A percentile compares a stretch with the other conserved stretches of the same genome.
These are phyloP conservation scores for Aureobasidium vineae DNA, from an alignment of 2,329 filamentous ascomycete genomes.

Conservation along the genomic window DNA sequence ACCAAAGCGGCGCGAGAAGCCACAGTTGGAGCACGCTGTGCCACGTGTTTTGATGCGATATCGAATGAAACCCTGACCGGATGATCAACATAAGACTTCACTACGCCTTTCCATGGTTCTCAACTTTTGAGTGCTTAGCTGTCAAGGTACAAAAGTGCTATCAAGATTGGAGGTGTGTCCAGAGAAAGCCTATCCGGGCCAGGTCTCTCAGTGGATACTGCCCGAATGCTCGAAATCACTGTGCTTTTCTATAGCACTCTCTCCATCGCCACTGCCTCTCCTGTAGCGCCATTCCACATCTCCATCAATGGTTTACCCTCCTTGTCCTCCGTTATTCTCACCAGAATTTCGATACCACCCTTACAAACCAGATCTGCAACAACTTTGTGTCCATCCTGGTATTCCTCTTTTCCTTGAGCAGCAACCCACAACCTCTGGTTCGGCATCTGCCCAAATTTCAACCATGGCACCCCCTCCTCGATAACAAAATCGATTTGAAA, in stretches of 20 bases:
- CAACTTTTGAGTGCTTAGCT: too few relatives aligned
- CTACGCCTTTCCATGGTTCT: too few relatives aligned
- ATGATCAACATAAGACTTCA: too few relatives aligned
- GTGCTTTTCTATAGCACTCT: not conserved
- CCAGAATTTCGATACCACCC: not conserved
- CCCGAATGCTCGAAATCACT: not conserved
- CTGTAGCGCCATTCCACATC: not conserved
- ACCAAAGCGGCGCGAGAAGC: too few relatives aligned
- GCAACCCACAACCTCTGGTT: not conserved
- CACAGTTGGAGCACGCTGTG: too few relatives aligned
- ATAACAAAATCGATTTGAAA: not conserved
- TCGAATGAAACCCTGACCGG: too few relatives aligned
- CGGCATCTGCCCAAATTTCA: not conserved
- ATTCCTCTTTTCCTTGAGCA: not conserved
- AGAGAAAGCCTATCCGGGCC: not conserved
- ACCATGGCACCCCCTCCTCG: not conserved
- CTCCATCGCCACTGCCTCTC: not conserved
- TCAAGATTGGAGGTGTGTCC: not conserved
- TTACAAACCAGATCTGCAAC: not conserved
- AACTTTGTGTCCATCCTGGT: not conserved
- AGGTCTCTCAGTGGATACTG: not conserved
- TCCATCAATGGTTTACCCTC: not conserved
- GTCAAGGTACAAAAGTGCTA: too few relatives aligned
- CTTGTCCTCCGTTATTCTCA: not conserved
- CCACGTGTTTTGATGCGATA: too few relatives aligned